phyloP scores from a whole-genome alignment of 805 yeast genomes.

The Nakazawaea wickerhamii region DNA sequence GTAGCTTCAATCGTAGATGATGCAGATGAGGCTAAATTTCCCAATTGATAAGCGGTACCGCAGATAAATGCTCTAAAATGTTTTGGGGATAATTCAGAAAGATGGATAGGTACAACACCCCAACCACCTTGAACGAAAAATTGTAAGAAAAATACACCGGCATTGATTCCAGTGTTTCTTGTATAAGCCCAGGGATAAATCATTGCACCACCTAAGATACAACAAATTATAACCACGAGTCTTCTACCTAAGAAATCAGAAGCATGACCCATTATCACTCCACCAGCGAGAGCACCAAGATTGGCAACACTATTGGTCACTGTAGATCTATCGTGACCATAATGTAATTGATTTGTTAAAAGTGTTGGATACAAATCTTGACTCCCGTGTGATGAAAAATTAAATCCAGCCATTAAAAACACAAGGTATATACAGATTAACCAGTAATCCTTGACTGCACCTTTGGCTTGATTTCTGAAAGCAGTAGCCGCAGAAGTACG shows the following conservation, averaged over 20 bases:
- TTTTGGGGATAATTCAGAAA: slow-evolving; percentile 58
- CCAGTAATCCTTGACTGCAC: slow-evolving; percentile 47
- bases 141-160: slow-evolving; percentile 58
- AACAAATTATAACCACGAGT: slow-evolving; percentile 44
- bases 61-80: slow-evolving; percentile 57
- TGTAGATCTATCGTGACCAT: slow-evolving; percentile 38
- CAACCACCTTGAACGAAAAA: slow-evolving; percentile 65
- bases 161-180: slow-evolving; percentile 41
- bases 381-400: slow-evolving; percentile 57
- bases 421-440: slow-evolving; percentile 50
- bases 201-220: slow-evolving; percentile 52
- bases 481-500: too few relatives aligned
- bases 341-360: slow-evolving; percentile 40
- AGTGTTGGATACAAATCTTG: slow-evolving; percentile 60
- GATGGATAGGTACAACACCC: slow-evolving; percentile 62
- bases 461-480: slow-evolving; percentile 27
- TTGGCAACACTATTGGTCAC: slow-evolving; percentile 55
- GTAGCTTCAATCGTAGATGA: slow-evolving; percentile 63
- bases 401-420: slow-evolving; percentile 57
- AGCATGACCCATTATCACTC: slow-evolving; percentile 48
- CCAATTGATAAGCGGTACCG: slow-evolving; percentile 63
- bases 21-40: slow-evolving; percentile 63
- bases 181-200: slow-evolving; percentile 61
- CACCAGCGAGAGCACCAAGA: slow-evolving; percentile 54
- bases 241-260: slow-evolving; percentile 54